A percentile compares a stretch with the other conserved stretches of the same genome.
Conservation (phyloP, 2,329 filamentous ascomycete genomes). For the Orbilia quercus region DNA sequence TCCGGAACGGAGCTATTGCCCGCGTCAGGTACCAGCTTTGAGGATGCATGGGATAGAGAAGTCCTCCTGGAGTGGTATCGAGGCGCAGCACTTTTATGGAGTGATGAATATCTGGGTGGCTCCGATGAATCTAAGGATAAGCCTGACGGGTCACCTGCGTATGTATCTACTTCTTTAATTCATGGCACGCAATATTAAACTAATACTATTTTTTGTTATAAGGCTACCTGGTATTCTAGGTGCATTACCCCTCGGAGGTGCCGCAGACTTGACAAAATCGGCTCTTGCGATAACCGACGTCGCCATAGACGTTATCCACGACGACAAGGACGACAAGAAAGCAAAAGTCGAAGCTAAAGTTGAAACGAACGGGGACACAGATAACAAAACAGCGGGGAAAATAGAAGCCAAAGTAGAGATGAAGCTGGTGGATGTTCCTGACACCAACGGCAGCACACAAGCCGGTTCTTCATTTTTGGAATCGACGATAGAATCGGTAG, state of each 20-base stretch:
- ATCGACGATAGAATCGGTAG: not conserved
- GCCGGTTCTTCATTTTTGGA: conserved; percentile 13
- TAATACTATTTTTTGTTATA: not conserved
- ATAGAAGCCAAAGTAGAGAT: conserved; percentile 37
- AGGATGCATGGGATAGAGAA: conserved; percentile 44
- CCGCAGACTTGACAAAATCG: conserved; percentile 13
- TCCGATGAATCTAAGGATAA: not conserved
- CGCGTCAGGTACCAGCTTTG: conserved; percentile 16
- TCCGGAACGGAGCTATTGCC: conserved; percentile 30
- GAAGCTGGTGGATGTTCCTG: conserved; percentile 19
- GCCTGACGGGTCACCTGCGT: conserved; percentile 5
- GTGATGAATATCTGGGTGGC: conserved; percentile 1
- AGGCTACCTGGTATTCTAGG: conserved; percentile 5
- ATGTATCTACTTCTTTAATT: not conserved
- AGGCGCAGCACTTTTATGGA: conserved; percentile 41
- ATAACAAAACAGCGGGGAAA: conserved; percentile 4
- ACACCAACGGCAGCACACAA: conserved; percentile 7
- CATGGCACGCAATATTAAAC: not conserved
- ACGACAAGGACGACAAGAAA: conserved; percentile 18
- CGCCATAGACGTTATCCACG: conserved; percentile 11
- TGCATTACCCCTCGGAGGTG: conserved; percentile 9
- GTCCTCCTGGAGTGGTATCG: conserved; percentile 41
- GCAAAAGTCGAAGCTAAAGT: conserved; percentile 26
- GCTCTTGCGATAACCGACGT: conserved; percentile 23
- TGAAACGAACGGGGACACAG: conserved; percentile 8